Evolutionary conservation across 2,329 filamentous ascomycete species (phyloP), one percentile per base, ranked within the genome.

Genomic region (Neonectria hederae): DNA sequence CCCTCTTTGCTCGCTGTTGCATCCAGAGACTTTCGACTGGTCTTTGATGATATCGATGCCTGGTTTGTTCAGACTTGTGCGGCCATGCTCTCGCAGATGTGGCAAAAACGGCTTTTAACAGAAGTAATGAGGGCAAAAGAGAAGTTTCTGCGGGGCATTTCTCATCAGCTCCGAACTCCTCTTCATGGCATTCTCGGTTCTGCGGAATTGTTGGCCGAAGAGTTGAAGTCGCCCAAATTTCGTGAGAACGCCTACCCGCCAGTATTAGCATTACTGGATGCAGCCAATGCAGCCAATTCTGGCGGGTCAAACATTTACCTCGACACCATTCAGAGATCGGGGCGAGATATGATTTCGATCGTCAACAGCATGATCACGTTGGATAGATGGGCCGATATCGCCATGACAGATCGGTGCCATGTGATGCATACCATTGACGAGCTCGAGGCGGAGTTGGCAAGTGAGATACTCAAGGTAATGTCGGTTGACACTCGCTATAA

Each of bases 21-120:
- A 2, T 80, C 78, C 0, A 79, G 74, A 1, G 77, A 83, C 2
- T 76, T 83, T n/a, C 78, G 79, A 30, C 67, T 74, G 1, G 78
- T 84, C 4, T 83, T 83, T 53, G 82, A 84, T 49, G 82, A 84
- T 45, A 70, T 83, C 1, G 82, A 84, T 58, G 69, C 79, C 0
- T 83, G 81, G 78, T 83, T 84, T 48, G 72, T 83, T 0, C 75
- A 81, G 5, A 75, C 74, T 4, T 83, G 80, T 52, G 78, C 81
- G 1, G 66, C 68, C 5, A 71, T 82, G 2, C 67, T 83, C 7
- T 77, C 76, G 4, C 75, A 79, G 4, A 75, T 74, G 21, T 78
- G 78, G 69, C 82, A 83, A 28, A 76, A 79, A 19, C 72, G 68
- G 2, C 67, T 77, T 11, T 66, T 83, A 0, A 68, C 75, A 24